Conservation (phyloP, 2,329 filamentous ascomycete genomes). For the Arthrobotrys entomopaga region DNA sequence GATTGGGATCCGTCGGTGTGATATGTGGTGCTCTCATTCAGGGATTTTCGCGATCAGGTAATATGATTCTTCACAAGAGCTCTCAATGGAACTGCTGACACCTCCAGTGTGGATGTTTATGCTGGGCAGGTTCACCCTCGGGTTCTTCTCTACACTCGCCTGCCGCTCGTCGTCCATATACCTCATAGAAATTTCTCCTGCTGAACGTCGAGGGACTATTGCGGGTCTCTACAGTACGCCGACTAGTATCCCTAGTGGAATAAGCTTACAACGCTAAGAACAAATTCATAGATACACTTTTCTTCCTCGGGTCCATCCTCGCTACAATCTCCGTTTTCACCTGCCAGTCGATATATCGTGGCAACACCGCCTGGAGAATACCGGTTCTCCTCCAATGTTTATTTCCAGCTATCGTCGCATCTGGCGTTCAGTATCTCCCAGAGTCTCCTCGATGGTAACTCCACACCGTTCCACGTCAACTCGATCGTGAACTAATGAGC, state of each 20-base stretch:
- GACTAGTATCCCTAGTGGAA: neutral
- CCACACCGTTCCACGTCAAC: conserved; percentile 61
- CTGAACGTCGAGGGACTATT: conserved; percentile 71
- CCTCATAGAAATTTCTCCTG: conserved; percentile 72
- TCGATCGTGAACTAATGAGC: neutral
- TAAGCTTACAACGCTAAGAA: neutral
- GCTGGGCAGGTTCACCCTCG: conserved; percentile 68
- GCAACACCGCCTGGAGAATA: conserved; percentile 68
- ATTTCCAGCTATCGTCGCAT: conserved; percentile 65
- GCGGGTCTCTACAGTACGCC: conserved; percentile 66
- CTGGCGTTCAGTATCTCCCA: conserved; percentile 68
- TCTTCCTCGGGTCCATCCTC: conserved; percentile 64
- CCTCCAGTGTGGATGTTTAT: conserved; percentile 65
- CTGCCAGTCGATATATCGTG: conserved; percentile 63
- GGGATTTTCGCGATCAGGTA: conserved; percentile 58
- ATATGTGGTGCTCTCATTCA: conserved; percentile 67
- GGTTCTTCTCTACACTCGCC: conserved; percentile 70
- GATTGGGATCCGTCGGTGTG: conserved; percentile 68
- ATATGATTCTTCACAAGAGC: neutral
- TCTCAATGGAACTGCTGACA: neutral
- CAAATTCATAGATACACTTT: conserved; percentile 61
- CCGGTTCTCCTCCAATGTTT: conserved; percentile 68
- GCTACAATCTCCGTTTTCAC: conserved; percentile 65
- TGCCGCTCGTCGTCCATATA: conserved; percentile 72
- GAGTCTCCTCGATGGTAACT: conserved; percentile 73